Percentiles rank a stretch among this genome's conserved stretches.
phyloP scores from a whole-genome alignment of 768 basidiomycete species.

The Suillus paluster region DNA sequence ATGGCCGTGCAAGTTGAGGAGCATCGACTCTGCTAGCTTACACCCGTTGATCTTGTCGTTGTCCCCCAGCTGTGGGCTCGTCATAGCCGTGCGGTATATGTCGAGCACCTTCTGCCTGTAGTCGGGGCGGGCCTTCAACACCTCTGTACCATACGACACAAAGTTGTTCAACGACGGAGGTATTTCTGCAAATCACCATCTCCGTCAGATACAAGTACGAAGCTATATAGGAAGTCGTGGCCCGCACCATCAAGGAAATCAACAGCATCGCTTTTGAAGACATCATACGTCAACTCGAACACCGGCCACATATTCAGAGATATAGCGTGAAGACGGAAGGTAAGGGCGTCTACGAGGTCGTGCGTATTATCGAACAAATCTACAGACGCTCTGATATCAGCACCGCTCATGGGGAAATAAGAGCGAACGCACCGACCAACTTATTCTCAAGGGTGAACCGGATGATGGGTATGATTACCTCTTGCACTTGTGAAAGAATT shows the following conservation, averaged over 20 bases:
- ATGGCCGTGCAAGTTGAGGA: slow-evolving; percentile 78
- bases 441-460: slow-evolving; percentile 77
- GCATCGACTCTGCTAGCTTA: slow-evolving; percentile 81
- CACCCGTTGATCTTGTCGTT: slow-evolving; percentile 84
- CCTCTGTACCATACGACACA: slow-evolving; percentile 79
- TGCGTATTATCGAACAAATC: slow-evolving; percentile 90
- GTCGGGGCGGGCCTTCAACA: slow-evolving; percentile 71
- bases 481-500: slow-evolving; percentile 79
- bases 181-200: slow-evolving; percentile 64
- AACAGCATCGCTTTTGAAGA: slow-evolving; percentile 82
- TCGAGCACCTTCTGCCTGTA: slow-evolving; percentile 84
- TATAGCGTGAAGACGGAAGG: slow-evolving; percentile 78
- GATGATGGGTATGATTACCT: slow-evolving; percentile 80
- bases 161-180: slow-evolving; percentile 88
- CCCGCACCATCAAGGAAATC: slow-evolving; percentile 84
- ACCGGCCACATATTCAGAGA: slow-evolving; percentile 87
- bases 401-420: background rate
- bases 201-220: background rate
- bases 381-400: slow-evolving; percentile 27
- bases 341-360: slow-evolving; percentile 82
- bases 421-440: slow-evolving; percentile 60
- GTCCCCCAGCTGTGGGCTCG: slow-evolving; percentile 75
- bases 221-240: background rate
- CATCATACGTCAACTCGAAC: slow-evolving; percentile 78
- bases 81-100: slow-evolving; percentile 79